These are phyloP conservation scores for Geranium incanum DNA, from an alignment of 441 rosid species.

Conservation along the genomic window DNA sequence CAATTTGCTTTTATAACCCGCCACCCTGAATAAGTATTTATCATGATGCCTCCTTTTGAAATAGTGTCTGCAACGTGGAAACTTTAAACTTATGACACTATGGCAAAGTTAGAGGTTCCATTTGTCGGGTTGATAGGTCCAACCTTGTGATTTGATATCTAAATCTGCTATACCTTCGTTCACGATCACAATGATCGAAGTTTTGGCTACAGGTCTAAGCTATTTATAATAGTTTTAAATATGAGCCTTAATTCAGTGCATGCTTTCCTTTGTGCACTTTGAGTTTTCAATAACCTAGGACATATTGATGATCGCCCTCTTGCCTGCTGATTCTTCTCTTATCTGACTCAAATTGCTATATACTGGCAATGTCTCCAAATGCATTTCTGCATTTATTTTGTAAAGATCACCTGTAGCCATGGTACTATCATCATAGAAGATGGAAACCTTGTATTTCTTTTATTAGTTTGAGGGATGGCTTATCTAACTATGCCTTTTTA, in stretches of 20 bases:
- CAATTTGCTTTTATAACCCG: background rate
- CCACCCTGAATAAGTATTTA: background rate
- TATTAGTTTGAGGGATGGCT: slow-evolving; percentile 4
- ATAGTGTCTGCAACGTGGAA: background rate
- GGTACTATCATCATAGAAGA: background rate
- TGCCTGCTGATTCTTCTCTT: background rate
- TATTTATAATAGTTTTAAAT: background rate
- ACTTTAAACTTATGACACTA: background rate
- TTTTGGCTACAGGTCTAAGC: background rate
- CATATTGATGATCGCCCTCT: background rate
- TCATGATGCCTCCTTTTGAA: too few species aligned
- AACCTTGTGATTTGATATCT: background rate
- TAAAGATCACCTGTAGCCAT: background rate
- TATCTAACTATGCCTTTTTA: slow-evolving; percentile 14
- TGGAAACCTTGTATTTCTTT: slow-evolving; percentile 1
- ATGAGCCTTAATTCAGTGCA: background rate
- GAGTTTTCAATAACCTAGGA: background rate
- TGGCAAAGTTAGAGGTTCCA: background rate
- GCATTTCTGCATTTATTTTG: background rate
- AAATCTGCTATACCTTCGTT: background rate
- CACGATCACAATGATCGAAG: background rate
- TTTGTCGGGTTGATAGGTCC: background rate
- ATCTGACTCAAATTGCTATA: background rate
- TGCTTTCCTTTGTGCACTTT: background rate
- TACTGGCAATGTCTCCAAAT: slow-evolving; percentile 3